Evolutionary conservation across 2,329 filamentous ascomycete genomes (phyloP), one percentile per base, ranked within the genome.

Genomic region (Aureobasidium musti): DNA sequence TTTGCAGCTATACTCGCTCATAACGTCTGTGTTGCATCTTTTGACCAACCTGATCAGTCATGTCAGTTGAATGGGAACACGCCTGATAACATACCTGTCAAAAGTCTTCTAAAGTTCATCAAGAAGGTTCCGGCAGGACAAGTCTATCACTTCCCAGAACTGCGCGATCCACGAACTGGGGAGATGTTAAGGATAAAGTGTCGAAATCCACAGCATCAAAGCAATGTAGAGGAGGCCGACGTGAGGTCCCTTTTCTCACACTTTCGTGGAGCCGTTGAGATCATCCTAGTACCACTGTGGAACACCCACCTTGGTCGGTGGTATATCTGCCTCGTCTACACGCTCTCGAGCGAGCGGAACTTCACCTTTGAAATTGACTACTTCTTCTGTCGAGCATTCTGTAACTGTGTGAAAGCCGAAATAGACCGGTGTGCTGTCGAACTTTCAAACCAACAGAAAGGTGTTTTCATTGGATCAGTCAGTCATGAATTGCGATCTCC

Each of bases 211-310:
- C 33, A 35, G 41, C 50, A 49, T 26, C 61, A 54, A 17, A 26
- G 43, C 14, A 63, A 53, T 17, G 7, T 35, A 7, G 65, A 67
- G 14, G 65, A 67, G 45, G n/a, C 45, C 28, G 65, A 73, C 23
- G 53, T 72, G 13, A 69, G 70, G 69, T 65, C 69, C n/a, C 57
- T 72, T 5, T 68, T 67, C 13, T 68, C 68, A n/a, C 69, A 71
- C 68, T 82, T 85, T 61, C 81, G 80, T 1, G 72, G 74, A 26
- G 80, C 80, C 1, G 74, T 76, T 1, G 81, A 83, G 63, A 76
- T 84, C 13, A 77, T 84, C 10, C 83, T 84, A 64, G 74, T 83
- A 17, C 82, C 82, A 0, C 70, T 84, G 2, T 84, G 81, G 79
- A 82, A 84, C 67, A 76, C 79, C 5, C 78, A 79, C n/a, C 66